phyloP scores from a whole-genome alignment of 2,329 filamentous ascomycete species.

The Pseudogymnoascus pannorum region DNA sequence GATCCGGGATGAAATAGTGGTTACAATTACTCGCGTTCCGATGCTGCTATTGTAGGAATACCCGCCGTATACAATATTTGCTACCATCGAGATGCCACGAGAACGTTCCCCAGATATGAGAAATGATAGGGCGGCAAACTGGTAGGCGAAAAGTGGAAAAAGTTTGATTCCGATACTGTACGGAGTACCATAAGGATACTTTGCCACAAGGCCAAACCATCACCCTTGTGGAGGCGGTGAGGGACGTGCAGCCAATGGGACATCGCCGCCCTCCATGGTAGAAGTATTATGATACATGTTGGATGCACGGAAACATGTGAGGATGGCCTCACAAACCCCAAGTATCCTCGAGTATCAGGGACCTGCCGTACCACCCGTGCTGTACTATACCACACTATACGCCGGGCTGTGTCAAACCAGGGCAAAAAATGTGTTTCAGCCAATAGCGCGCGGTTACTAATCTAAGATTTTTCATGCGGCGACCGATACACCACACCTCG shows the following conservation, averaged over 20 bases:
- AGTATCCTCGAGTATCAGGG: not conserved
- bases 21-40: not conserved
- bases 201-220: slow-evolving; percentile 1
- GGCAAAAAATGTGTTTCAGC: not conserved
- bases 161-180: not conserved
- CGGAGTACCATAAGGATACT: not conserved
- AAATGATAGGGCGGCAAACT: slow-evolving; percentile 8
- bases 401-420: slow-evolving; percentile 2
- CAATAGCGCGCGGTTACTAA: slow-evolving; percentile 5
- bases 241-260: not conserved
- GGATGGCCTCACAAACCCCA: not conserved
- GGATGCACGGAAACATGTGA: not conserved
- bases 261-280: not conserved
- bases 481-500: not conserved
- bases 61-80: not conserved
- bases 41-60: not conserved
- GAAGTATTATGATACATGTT: not conserved
- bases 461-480: slow-evolving; percentile 9
- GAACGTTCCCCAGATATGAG: slow-evolving; percentile 8
- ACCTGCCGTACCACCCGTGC: not conserved
- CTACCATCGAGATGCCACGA: not conserved
- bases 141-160: not conserved
- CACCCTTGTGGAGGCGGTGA: slow-evolving; percentile 3
- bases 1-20: not conserved
- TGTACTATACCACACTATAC: not conserved